Evolutionary conservation across 2,329 filamentous ascomycete species (phyloP).

Genomic region (Paramyrothecium roridum): DNA sequence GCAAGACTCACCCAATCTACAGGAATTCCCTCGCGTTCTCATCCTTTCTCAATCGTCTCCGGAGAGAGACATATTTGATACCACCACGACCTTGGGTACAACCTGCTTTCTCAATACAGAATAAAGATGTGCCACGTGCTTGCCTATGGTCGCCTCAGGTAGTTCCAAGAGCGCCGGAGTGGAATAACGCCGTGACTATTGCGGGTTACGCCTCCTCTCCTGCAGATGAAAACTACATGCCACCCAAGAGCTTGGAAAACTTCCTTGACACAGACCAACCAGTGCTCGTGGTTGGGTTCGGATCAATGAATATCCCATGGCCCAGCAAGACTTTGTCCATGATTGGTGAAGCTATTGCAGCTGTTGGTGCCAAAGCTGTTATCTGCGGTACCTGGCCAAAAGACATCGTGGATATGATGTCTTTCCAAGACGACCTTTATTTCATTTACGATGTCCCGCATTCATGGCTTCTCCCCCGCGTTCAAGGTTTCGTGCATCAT

Average conservation of each 20-base stretch:
- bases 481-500: not conserved
- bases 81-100: not conserved
- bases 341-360: not conserved
- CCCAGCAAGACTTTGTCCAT: not conserved
- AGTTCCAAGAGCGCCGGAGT: not conserved
- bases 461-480: not conserved
- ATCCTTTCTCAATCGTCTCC: not conserved
- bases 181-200: not conserved
- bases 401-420: not conserved
- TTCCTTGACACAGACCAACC: not conserved
- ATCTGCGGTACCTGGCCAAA: not conserved
- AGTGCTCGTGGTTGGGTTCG: not conserved
- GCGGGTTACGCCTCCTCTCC: not conserved
- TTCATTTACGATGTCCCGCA: not conserved
- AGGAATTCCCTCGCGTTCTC: not conserved
- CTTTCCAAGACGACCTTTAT: not conserved
- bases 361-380: not conserved
- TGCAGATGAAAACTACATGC: not conserved
- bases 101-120: not conserved
- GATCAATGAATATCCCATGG: not conserved
- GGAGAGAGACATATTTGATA: not conserved
- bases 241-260: not conserved
- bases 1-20: not conserved
- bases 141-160: not conserved
- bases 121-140: not conserved